Conservation (phyloP, 2,329 filamentous ascomycete species). For the Aspergillus ruber region DNA sequence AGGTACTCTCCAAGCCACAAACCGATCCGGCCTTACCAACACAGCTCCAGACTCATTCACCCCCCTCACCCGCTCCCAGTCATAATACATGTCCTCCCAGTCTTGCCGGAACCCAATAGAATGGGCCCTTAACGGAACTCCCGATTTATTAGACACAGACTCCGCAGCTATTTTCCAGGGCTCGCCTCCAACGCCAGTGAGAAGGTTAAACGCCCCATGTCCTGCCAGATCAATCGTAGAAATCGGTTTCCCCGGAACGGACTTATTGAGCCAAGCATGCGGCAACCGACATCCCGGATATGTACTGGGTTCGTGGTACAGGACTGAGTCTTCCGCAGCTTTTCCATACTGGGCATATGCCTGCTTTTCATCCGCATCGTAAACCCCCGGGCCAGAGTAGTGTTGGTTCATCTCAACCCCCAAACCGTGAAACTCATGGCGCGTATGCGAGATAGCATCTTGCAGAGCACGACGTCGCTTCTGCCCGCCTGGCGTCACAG, state of each 20-base stretch:
- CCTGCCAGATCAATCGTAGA: constrained; percentile 58
- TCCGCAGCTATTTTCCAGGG: constrained; percentile 48
- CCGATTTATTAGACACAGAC: constrained; percentile 32
- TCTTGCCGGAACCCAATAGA: constrained; percentile 54
- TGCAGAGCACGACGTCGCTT: constrained; percentile 36
- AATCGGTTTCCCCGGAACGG: constrained; percentile 38
- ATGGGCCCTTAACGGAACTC: constrained; percentile 44
- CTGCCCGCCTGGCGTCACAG: constrained; percentile 32
- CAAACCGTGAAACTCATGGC: constrained; percentile 49
- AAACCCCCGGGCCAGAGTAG: constrained; percentile 45
- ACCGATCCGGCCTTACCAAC: constrained; percentile 53
- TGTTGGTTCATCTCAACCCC: constrained; percentile 56
- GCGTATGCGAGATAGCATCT: constrained; percentile 37
- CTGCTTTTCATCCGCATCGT: constrained; percentile 38
- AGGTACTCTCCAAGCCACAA: constrained; percentile 49
- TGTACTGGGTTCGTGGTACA: constrained; percentile 44
- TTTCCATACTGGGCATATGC: constrained; percentile 12
- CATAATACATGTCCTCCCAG: constrained; percentile 57
- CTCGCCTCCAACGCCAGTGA: constrained; percentile 52
- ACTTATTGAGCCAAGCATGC: constrained; percentile 56
- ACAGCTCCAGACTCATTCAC: constrained; percentile 54
- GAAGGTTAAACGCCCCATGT: constrained; percentile 45
- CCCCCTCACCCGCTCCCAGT: constrained; percentile 50
- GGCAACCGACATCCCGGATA: constrained; percentile 56
- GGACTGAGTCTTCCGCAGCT: constrained; percentile 34